phyloP scores from a whole-genome alignment of 306 rosid species.

The Cucurbita maxima region DNA sequence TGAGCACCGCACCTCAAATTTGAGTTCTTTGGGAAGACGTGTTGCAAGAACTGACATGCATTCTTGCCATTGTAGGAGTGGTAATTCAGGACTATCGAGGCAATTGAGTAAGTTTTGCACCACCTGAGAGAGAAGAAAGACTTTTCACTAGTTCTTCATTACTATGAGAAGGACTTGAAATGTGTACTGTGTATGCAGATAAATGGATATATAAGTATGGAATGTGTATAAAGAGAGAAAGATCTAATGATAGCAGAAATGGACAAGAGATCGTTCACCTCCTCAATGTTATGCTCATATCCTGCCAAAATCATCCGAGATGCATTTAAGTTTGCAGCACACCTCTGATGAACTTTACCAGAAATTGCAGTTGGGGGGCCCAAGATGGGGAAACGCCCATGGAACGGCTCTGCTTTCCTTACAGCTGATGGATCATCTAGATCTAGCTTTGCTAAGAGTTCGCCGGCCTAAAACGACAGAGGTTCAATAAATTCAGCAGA shows the following conservation, averaged over 20 bases:
- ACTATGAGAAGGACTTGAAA: not conserved
- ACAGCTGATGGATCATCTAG: conserved; percentile 96
- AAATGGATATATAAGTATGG: not conserved
- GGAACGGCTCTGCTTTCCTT: conserved; percentile 82
- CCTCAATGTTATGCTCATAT: conserved; percentile 81
- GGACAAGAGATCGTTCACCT: conserved; percentile 35
- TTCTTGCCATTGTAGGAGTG: conserved; percentile 99
- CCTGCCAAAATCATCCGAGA: conserved; percentile 95
- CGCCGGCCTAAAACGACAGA: conserved; percentile 55
- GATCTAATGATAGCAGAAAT: not conserved
- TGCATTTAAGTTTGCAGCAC: conserved; percentile 75
- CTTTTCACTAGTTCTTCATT: not conserved
- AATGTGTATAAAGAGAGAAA: not conserved
- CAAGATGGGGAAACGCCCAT: conserved; percentile 69
- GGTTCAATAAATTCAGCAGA: conserved; percentile 4
- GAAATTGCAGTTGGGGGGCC: conserved; percentile 89
- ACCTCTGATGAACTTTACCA: conserved; percentile 92
- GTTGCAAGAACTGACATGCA: conserved; percentile 82
- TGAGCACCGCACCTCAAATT: conserved; percentile 41
- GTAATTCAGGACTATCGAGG: conserved; percentile 94
- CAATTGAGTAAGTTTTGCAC: conserved; percentile 82
- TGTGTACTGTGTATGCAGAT: not conserved
- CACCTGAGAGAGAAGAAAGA: conserved; percentile 38
- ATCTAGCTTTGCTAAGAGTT: conserved; percentile 88
- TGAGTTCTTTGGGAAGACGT: conserved; percentile 91